phyloP scores from a whole-genome alignment of 2,329 filamentous ascomycete species.

The Graphilbum ipis-grandicollis region DNA sequence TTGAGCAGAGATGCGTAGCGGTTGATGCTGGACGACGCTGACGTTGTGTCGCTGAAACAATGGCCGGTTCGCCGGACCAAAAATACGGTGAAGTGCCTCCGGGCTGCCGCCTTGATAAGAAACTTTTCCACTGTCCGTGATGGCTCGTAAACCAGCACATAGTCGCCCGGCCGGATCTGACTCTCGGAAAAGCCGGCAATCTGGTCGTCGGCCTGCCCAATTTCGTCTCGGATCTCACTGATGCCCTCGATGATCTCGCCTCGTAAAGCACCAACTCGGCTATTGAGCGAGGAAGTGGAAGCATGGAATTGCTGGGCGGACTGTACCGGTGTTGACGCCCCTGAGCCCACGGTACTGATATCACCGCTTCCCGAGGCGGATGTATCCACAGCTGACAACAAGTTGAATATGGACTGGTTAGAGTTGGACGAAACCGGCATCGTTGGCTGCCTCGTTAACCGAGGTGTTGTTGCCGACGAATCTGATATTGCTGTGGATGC shows the following conservation, averaged over 20 bases:
- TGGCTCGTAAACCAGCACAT: slow-evolving; percentile 77
- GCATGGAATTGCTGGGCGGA: slow-evolving; percentile 12
- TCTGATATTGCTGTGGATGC: too few species aligned
- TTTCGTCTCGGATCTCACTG: slow-evolving; percentile 88
- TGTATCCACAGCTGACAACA: slow-evolving; percentile 49
- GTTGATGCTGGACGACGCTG: neutral
- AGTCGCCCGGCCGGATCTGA: slow-evolving; percentile 84
- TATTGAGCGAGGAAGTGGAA: slow-evolving; percentile 10
- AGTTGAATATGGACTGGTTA: slow-evolving; percentile 71
- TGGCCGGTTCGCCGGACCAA: slow-evolving; percentile 30
- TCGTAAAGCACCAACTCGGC: slow-evolving; percentile 51
- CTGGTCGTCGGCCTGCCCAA: slow-evolving; percentile 82
- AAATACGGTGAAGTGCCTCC: slow-evolving; percentile 82
- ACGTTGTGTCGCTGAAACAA: slow-evolving; percentile 13
- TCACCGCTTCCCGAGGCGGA: slow-evolving; percentile 12
- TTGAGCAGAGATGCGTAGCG: slow-evolving; percentile 48
- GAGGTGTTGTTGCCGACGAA: too few species aligned
- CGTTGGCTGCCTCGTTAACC: slow-evolving; percentile 14
- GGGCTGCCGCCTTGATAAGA: slow-evolving; percentile 68
- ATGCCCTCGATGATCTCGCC: slow-evolving; percentile 90
- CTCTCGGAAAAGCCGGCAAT: slow-evolving; percentile 78
- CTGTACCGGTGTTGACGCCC: slow-evolving; percentile 30
- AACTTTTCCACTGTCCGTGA: slow-evolving; percentile 81
- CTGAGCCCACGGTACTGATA: slow-evolving; percentile 15
- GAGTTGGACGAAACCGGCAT: slow-evolving; percentile 37